These are phyloP conservation scores for Globisporangium cederbergense DNA, from an alignment of 352 stramenopile genomes.

Conservation along the genomic window DNA sequence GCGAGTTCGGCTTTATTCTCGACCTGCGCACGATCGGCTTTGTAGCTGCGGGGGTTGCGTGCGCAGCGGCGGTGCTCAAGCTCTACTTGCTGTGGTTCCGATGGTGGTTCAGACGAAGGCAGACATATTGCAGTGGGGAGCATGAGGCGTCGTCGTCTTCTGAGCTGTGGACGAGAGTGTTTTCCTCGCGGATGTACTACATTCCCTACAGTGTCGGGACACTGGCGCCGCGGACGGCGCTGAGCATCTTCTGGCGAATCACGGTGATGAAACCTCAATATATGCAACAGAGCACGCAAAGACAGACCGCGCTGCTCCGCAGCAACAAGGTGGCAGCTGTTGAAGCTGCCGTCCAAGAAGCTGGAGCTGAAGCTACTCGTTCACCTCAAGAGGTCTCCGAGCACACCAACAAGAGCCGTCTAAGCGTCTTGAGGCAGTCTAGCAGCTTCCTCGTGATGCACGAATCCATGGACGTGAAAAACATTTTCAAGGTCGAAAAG, in stretches of 20 bases:
- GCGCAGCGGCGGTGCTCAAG: background rate
- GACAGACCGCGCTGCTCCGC: background rate
- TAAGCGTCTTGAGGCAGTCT: background rate
- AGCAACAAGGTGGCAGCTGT: background rate
- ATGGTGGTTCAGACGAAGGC: background rate
- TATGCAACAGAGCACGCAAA: background rate
- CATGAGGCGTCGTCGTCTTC: background rate
- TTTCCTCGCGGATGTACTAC: slow-evolving; percentile 14
- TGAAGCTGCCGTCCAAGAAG: background rate
- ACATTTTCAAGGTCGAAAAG: slow-evolving; percentile 5
- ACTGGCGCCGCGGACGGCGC: slow-evolving; percentile 12
- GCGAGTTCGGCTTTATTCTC: slow-evolving; percentile 6
- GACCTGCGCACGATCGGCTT: slow-evolving; percentile 3
- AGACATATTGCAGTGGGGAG: background rate
- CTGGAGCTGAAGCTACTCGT: background rate
- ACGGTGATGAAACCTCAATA: background rate
- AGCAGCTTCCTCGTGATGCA: background rate
- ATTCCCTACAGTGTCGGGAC: slow-evolving; percentile 18
- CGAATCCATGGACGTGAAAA: background rate
- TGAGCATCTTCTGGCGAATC: slow-evolving; percentile 21
- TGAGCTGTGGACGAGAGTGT: background rate
- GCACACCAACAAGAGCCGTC: background rate
- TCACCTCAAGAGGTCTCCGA: background rate
- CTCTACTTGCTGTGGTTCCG: background rate
- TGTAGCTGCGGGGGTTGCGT: background rate